Evolutionary conservation across 495 filamentous ascomycete species (phyloP).

Genomic region (Lichina pygmaea): DNA sequence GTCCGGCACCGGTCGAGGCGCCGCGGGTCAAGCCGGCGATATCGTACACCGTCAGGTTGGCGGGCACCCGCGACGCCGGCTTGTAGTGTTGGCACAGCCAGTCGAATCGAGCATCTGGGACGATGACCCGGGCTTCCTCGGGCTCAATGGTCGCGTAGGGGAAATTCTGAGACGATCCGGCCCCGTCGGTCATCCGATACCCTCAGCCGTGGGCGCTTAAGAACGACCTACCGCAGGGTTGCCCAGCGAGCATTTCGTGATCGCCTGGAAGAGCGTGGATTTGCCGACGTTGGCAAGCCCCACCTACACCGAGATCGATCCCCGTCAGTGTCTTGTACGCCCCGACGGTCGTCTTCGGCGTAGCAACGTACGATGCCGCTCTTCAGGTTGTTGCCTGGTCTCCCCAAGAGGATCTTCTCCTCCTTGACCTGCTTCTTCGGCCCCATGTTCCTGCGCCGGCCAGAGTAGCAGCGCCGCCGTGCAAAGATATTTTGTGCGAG

Average conservation of each 20-base stretch:
- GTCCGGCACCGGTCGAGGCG: constrained; percentile 87
- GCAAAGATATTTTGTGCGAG: no score
- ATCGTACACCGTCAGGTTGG: constrained; percentile 96
- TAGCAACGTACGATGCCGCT: constrained; percentile 85
- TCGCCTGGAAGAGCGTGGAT: constrained; percentile 97
- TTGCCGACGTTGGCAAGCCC: constrained; percentile 98
- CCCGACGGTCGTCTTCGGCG: constrained; percentile 9
- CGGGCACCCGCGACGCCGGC: constrained; percentile 84
- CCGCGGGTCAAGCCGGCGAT: constrained; percentile 93
- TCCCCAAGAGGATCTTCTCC: constrained; percentile 67
- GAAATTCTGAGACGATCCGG: constrained; percentile 40
- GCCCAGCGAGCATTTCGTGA: constrained; percentile 90
- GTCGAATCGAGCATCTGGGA: constrained; percentile 87
- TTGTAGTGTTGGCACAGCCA: constrained; percentile 92
- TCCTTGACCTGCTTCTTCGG: constrained; percentile 44
- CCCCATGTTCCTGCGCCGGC: constrained; percentile 32
- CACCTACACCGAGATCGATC: constrained; percentile 29
- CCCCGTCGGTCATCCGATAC: background rate
- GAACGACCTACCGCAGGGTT: constrained; percentile 58
- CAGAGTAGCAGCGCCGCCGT: constrained; percentile 13
- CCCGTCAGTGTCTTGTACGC: constrained; percentile 1
- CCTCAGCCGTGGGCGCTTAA: background rate
- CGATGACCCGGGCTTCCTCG: constrained; percentile 92
- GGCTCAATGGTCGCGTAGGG: constrained; percentile 98
- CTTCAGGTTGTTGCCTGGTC: constrained; percentile 96